phyloP scores from a whole-genome alignment of 352 stramenopile species.

The Globisporangium uncinulatum region DNA sequence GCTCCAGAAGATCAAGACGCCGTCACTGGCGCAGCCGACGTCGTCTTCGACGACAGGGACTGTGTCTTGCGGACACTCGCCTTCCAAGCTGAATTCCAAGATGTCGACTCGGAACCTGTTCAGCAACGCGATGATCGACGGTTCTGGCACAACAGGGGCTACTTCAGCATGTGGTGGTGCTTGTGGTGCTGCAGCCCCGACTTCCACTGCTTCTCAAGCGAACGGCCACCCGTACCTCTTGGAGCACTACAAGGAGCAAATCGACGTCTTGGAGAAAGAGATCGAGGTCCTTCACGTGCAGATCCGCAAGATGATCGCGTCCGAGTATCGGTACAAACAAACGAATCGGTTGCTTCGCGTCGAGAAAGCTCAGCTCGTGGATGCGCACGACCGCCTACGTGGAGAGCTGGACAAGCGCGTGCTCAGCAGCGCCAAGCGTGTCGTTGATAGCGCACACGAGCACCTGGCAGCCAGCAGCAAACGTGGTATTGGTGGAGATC shows the following conservation, averaged over 20 bases:
- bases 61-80: not conserved
- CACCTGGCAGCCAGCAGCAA: conserved; percentile 4
- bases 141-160: not conserved
- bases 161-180: not conserved
- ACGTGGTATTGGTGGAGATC: not conserved
- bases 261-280: conserved; percentile 47
- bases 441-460: conserved; percentile 20
- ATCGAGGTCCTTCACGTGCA: conserved; percentile 59
- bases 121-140: conserved; percentile 2
- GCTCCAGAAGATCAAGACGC: conserved; percentile 61
- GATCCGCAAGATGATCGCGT: conserved; percentile 77
- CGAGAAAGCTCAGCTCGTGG: conserved; percentile 45
- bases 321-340: conserved; percentile 69
- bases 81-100: not conserved
- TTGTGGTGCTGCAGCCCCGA: not conserved
- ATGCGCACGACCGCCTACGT: conserved; percentile 39
- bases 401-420: conserved; percentile 38
- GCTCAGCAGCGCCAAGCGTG: conserved; percentile 26
- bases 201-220: conserved; percentile 2
- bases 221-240: conserved; percentile 71
- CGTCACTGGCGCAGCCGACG: not conserved
- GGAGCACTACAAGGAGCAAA: conserved; percentile 46
- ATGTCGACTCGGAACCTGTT: conserved; percentile 1
- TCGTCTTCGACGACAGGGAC: not conserved
- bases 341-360: conserved; percentile 45